phyloP scores from a whole-genome alignment of 179 eudicot species.

The Nepenthes alata region DNA sequence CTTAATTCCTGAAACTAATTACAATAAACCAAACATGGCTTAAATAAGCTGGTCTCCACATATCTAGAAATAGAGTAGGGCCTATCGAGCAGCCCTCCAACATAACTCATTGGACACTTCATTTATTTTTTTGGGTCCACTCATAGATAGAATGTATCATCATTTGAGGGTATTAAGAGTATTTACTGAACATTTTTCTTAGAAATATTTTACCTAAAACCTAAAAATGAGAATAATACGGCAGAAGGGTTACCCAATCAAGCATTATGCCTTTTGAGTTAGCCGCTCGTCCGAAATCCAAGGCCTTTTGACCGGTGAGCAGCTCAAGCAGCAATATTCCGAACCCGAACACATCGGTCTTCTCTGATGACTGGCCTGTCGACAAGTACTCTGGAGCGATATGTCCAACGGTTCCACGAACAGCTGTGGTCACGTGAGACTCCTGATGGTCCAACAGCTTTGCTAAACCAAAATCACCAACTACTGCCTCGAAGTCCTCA shows the following conservation, averaged over 20 bases:
- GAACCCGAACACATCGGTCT: constrained; percentile 72
- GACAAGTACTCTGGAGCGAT: constrained; percentile 80
- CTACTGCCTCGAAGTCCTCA: constrained; percentile 74
- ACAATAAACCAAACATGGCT: too few species aligned
- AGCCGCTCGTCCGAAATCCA: constrained; percentile 64
- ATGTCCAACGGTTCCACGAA: constrained; percentile 89
- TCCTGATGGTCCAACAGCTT: constrained; percentile 76
- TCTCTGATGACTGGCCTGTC: constrained; percentile 80
- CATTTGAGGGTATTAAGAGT: too few species aligned
- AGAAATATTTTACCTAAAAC: too few species aligned
- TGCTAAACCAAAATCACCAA: constrained; percentile 87
- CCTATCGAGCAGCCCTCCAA: too few species aligned
- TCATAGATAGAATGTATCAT: too few species aligned
- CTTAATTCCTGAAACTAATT: too few species aligned
- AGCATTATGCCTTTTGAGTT: constrained; percentile 77
- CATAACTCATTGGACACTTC: too few species aligned
- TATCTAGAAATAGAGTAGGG: too few species aligned
- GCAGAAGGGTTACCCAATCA: constrained; percentile 55
- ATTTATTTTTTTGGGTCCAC: too few species aligned
- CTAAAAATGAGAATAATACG: neutral
- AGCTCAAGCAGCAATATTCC: constrained; percentile 84
- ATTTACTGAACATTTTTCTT: too few species aligned
- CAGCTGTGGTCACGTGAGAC: constrained; percentile 89
- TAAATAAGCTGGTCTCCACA: too few species aligned
- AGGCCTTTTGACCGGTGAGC: constrained; percentile 67